Base-by-base conservation (phyloP, 139 green algal genomes). In the Coccomyxa sp. region DNA sequence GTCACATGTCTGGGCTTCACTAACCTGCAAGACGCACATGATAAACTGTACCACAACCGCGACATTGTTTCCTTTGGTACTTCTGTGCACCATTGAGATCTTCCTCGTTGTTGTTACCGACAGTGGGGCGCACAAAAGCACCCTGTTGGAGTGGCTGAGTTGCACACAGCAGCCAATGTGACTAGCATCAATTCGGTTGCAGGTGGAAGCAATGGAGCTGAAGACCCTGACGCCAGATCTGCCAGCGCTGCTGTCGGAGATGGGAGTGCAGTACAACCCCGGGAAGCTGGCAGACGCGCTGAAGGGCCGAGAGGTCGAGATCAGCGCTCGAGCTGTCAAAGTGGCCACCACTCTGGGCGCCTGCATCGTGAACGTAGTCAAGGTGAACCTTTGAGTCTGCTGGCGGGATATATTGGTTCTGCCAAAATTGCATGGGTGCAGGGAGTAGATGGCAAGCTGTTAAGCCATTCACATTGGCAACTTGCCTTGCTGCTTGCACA, bases 151-250 rank as follows among this genome's bases (percentile, higher is more conserved):
- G n/a, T 28, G 23, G 71, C 68, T 84, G 13, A 80, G 21, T 14
- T 23, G 67, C 28, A 14, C 23, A 10, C 13, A 18, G 51, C 27
- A 30, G 17, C 14, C 38, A 71, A 51, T 45, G 10, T 15, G 68
- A 51, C 45, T 18, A 1, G 30, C 23, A 21, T 78, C 12, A 23
- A 13, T 9, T 74, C 32, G 82, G 68, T n/a, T 67, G 38, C 84
- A 94, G 93, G 89, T 97, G n/a, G 87, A 94, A 66, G 94, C 92
- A 13, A 94, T 96, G 90, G 88, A 97, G 83, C 71, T 98, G 3
- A 88, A 90, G 79, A 90, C 88, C 0, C 81, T 96, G 30, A 90
- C 90, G 0, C 90, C 90, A 0, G 95, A 97, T 25, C 86, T 98
- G 85, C 90, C 93, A 0, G 25, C 80, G 59, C 84, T 96, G 78